Conservation (phyloP, 371 early-diverging fungal genomes). For the Mucor piriformis region DNA sequence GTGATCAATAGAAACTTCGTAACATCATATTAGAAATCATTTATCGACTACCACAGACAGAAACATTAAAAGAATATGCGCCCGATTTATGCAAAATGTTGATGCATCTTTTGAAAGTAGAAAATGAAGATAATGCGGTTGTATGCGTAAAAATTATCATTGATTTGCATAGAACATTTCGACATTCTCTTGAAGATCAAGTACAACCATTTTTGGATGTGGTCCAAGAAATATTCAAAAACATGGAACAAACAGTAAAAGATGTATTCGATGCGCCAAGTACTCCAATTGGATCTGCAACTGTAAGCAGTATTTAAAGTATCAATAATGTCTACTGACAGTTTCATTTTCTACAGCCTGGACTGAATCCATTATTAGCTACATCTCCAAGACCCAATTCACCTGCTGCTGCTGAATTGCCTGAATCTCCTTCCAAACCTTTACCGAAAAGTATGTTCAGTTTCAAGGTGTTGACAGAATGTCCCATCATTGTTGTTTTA, state of each 20-base stretch:
- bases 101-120: slow-evolving; percentile 79
- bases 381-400: slow-evolving; percentile 81
- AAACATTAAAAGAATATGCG: slow-evolving; percentile 68
- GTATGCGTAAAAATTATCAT: slow-evolving; percentile 93
- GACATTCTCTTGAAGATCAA: slow-evolving; percentile 78
- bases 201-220: slow-evolving; percentile 91
- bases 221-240: slow-evolving; percentile 89
- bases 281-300: slow-evolving; percentile 55
- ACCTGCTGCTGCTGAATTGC: slow-evolving; percentile 65
- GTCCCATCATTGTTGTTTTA: slow-evolving; percentile 95
- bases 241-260: slow-evolving; percentile 84
- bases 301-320: slow-evolving; percentile 57
- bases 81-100: slow-evolving; percentile 65
- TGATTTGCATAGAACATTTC: slow-evolving; percentile 89
- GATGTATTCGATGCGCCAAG: slow-evolving; percentile 78
- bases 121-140: slow-evolving; percentile 97
- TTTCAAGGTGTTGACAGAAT: slow-evolving; percentile 97
- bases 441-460: slow-evolving; percentile 79
- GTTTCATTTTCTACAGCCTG: slow-evolving; percentile 50
- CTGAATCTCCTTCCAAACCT: slow-evolving; percentile 69
- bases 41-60: slow-evolving; percentile 89
- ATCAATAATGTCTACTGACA: slow-evolving; percentile 2
- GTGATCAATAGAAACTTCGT: slow-evolving; percentile 78
- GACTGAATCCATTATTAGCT: slow-evolving; percentile 50
- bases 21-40: slow-evolving; percentile 89